Evolutionary conservation across 1,284 basidiomycete genomes (phyloP).

Genomic region (Cutaneotrichosporon mucoides): DNA sequence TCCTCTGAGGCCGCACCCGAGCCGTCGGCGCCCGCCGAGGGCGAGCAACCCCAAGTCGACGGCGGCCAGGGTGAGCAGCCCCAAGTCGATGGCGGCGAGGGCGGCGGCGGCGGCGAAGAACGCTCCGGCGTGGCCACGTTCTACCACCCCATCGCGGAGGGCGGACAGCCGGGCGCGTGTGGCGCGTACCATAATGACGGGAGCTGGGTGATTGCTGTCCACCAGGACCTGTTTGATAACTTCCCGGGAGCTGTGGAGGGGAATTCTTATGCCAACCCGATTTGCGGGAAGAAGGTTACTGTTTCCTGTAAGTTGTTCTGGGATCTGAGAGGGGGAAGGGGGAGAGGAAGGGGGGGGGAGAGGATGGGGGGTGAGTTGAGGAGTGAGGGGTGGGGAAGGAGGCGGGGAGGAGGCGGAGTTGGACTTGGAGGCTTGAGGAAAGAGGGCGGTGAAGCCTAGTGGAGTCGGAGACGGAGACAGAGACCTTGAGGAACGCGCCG

Average conservation of each 20-base stretch:
- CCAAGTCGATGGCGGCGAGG: no score
- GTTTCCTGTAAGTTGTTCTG: conserved; percentile 31
- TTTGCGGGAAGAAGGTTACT: conserved; percentile 51
- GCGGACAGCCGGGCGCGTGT: conserved; percentile 26
- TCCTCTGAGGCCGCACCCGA: no score
- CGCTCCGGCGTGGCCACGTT: conserved; percentile 44
- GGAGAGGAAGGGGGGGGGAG: no score
- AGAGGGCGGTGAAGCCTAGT: no score
- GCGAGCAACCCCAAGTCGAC: conserved; percentile 20
- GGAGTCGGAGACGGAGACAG: no score
- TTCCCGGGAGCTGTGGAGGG: conserved; percentile 49
- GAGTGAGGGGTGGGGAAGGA: no score
- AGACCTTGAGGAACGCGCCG: no score
- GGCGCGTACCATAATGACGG: conserved; percentile 25
- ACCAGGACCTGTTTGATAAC: conserved; percentile 47
- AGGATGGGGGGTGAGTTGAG: no score
- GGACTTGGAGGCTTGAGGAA: no score
- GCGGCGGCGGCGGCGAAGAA: conserved; percentile 38
- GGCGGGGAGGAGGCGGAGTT: no score
- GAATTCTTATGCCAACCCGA: conserved; percentile 54
- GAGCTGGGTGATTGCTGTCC: conserved; percentile 49
- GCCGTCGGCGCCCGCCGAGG: no score
- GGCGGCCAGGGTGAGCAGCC: conserved; percentile 11
- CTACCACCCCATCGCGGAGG: conserved; percentile 36
- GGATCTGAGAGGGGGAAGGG: no score